Base-by-base conservation (phyloP, 306 rosid species). In the Argentina anserina region DNA sequence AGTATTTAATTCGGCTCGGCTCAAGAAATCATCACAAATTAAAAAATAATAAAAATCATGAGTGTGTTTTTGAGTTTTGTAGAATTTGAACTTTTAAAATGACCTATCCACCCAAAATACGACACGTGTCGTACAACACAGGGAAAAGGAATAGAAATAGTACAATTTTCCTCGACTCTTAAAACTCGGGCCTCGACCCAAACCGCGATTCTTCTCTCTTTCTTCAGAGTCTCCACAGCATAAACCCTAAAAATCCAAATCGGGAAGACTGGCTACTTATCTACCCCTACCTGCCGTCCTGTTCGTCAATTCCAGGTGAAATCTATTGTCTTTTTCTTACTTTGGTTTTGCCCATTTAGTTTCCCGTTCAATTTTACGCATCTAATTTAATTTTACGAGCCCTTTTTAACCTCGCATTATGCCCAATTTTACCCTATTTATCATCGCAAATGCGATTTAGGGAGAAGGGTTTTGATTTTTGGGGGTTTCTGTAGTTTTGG, bases 211-310 rank as follows among this genome's bases (percentile, higher is more conserved):
- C 66, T 34, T 36, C 1, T 61, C 23, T 33, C 36, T 62, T 8
- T 62, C 67, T 17, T 42, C 21, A 59, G 4, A 60, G 21, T 60
- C 13, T 0, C 53, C 20, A 15, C 75, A 37, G 26, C 75, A 71
- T 39, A 71, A 53, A 71, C 75, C 75, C 67, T 56, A 52, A 58
- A 71, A 71, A 71, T 71, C 75, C 67, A 71, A 71, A 37, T 40
- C 25, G 65, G 37, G 33, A 52, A 70, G 64, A 52, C 15, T 56
- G 52, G 66, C 42, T 56, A 3, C 41, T 14, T 3, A 0, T 55
- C 5, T 6, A 26, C 20, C 66, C 66, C 52, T 17, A 15, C 53
- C 65, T 26, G 18, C 39, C 40, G 25, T 10, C 23, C 36, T 60
- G 3, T 41, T 28, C 55, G 14, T 28, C 67, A 11, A 71, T 39